phyloP scores from a whole-genome alignment of 1,139 yeast species.

The Scheffersomyces cryptocercus region DNA sequence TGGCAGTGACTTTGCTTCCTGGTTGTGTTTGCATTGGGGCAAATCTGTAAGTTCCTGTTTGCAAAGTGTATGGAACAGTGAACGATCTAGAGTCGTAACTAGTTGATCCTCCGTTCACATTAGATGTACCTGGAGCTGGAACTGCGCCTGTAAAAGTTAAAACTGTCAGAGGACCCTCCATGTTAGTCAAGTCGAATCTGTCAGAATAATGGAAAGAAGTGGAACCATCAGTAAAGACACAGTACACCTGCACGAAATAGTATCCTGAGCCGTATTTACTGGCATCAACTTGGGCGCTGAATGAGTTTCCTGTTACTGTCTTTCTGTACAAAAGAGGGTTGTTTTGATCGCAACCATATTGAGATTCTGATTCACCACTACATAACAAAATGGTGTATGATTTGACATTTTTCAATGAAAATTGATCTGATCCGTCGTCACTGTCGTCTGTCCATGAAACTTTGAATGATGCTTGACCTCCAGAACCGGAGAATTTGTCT shows the following conservation, averaged over 20 bases:
- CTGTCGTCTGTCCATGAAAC: constrained; percentile 64
- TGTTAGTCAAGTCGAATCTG: constrained; percentile 64
- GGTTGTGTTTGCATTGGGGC: constrained; percentile 96
- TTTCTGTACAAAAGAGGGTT: constrained; percentile 17
- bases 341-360: constrained; percentile 44
- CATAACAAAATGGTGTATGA: constrained; percentile 60
- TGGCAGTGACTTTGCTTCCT: constrained; percentile 62
- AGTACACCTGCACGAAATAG: constrained; percentile 68
- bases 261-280: constrained; percentile 58
- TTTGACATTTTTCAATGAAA: constrained; percentile 39
- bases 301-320: constrained; percentile 26
- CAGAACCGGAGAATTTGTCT: constrained; percentile 48
- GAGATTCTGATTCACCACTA: constrained; percentile 56
- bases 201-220: constrained; percentile 70
- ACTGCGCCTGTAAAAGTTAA: constrained; percentile 36
- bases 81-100: constrained; percentile 34
- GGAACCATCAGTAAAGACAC: constrained; percentile 38
- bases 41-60: constrained; percentile 71
- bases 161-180: constrained; percentile 53
- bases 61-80: constrained; percentile 63
- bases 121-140: constrained; percentile 42
- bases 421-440: constrained; percentile 44
- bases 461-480: constrained; percentile 47
- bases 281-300: constrained; percentile 44
- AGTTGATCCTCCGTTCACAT: constrained; percentile 25